Evolutionary conservation across 2,329 filamentous ascomycete species (phyloP).

Genomic region (Cordyceps tenuipes): DNA sequence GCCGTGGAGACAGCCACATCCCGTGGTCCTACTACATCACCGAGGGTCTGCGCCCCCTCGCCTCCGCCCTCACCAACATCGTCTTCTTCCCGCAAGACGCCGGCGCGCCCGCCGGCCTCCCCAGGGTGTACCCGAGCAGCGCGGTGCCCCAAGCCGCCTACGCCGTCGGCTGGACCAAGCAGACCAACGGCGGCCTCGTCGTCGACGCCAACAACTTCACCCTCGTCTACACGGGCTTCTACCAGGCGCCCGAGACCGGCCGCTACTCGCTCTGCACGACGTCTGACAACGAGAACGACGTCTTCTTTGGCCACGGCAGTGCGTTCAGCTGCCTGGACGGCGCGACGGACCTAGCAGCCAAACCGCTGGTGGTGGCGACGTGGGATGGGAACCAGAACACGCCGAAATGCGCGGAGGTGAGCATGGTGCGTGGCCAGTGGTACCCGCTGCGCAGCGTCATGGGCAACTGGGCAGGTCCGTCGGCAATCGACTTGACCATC

Average conservation of each 20-base stretch:
- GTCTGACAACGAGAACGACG: constrained; percentile 18
- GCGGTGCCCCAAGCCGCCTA: constrained; percentile 8
- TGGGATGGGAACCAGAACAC: constrained; percentile 14
- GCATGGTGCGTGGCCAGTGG: constrained; percentile 13
- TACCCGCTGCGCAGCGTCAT: constrained; percentile 19
- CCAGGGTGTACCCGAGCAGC: constrained; percentile 5
- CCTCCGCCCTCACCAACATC: constrained; percentile 12
- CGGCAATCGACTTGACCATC: constrained; percentile 13
- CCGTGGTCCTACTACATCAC: constrained; percentile 19
- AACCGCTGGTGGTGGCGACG: constrained; percentile 14
- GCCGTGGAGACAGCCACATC: constrained; percentile 13
- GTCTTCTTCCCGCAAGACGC: constrained; percentile 16
- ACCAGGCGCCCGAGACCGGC: constrained; percentile 13
- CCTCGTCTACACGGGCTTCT: constrained; percentile 17
- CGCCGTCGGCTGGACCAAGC: constrained; percentile 10
- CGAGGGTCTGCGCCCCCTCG: constrained; percentile 12
- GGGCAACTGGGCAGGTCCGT: constrained; percentile 15
- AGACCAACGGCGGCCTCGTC: constrained; percentile 14
- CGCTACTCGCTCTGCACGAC: constrained; percentile 17
- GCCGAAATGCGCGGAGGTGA: constrained; percentile 14
- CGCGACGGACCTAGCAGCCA: neutral
- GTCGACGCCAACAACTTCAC: constrained; percentile 20
- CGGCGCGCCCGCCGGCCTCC: neutral
- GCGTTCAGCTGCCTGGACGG: constrained; percentile 16
- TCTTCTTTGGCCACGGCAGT: constrained; percentile 17